These are phyloP conservation scores for Jatropha multifida DNA, from an alignment of 441 rosid species.

Conservation along the genomic window DNA sequence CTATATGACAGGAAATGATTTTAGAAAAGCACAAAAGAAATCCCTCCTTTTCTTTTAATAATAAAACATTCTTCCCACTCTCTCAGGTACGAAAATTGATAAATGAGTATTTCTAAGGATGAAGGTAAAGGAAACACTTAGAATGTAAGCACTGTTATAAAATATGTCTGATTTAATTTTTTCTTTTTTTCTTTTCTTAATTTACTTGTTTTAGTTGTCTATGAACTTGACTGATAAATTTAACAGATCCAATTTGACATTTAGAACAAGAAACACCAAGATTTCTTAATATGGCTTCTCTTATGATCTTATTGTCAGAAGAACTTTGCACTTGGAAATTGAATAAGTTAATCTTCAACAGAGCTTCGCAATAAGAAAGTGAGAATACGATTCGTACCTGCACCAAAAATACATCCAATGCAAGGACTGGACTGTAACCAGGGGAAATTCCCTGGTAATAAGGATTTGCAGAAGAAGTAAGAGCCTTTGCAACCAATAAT, in stretches of 20 bases:
- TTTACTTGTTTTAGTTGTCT: background rate
- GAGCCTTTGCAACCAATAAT: conserved; percentile 80
- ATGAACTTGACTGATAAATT: background rate
- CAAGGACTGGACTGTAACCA: conserved; percentile 80
- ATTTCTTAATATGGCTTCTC: background rate
- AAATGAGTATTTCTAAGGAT: background rate
- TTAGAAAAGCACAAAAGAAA: background rate
- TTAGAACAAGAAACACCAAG: background rate
- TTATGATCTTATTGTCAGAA: background rate
- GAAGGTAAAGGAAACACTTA: background rate
- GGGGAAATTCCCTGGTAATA: conserved; percentile 82
- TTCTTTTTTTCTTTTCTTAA: no score
- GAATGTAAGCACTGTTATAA: no score
- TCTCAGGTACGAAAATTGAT: background rate
- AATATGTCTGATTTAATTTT: background rate
- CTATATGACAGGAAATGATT: background rate
- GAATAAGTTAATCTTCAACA: background rate
- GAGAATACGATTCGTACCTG: conserved; percentile 52
- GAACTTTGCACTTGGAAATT: background rate
- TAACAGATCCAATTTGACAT: background rate
- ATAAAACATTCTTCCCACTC: background rate
- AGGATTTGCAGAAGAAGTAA: conserved; percentile 84
- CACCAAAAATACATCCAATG: conserved; percentile 91
- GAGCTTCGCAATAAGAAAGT: background rate
- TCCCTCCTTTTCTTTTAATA: background rate